Base-by-base conservation (phyloP, 1,284 basidiomycete species). In the Violaceomyces palustris region DNA sequence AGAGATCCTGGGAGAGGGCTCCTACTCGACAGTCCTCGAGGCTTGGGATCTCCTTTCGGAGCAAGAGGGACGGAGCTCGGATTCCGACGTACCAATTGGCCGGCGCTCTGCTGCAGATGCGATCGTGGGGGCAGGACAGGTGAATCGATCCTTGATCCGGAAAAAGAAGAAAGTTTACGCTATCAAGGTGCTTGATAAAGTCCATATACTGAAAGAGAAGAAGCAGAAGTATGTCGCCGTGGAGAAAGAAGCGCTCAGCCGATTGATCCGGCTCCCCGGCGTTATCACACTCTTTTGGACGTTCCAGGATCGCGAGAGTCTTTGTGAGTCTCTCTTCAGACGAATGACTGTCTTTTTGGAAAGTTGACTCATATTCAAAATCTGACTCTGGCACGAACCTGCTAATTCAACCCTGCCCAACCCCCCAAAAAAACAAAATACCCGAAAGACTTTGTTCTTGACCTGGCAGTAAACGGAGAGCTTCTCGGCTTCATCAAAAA, bases 211-310 rank as follows among this genome's bases (percentile, higher is more conserved):
- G 31, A 69, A 69, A 45, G 67, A 73, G 40, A 66, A 66, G 36
- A 73, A 73, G 59, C 69, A 72, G 23, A 72, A 72, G 44, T 73
- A 73, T 35, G 69, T 73, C 23, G 35, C 52, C 11, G 55, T 73
- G 28, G 70, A 73, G 39, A 73, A 70, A 45, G 67, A 72, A 39
- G 70, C 70, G 17, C 45, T 73, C 17, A 69, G 67, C 36, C 57
- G 67, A 15, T 48, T 73, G 33, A 59, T 63, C 19, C 50, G 59
- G n/a, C 50, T 59, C 43, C 67, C 65, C 0, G 70, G 70, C 3
- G 61, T 72, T 14, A 57, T 73, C 14, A 72, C 63, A 4, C 56
- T 73, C 3, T 73, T 60, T 24, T 67, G 66, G 64, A 72, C 70
- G 1, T 73, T 73, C 33, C 70, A 73, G 35, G 70, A 73, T 45